Evolutionary conservation across 2,329 filamentous ascomycete genomes (phyloP).

Genomic region (Penicillium sp.): DNA sequence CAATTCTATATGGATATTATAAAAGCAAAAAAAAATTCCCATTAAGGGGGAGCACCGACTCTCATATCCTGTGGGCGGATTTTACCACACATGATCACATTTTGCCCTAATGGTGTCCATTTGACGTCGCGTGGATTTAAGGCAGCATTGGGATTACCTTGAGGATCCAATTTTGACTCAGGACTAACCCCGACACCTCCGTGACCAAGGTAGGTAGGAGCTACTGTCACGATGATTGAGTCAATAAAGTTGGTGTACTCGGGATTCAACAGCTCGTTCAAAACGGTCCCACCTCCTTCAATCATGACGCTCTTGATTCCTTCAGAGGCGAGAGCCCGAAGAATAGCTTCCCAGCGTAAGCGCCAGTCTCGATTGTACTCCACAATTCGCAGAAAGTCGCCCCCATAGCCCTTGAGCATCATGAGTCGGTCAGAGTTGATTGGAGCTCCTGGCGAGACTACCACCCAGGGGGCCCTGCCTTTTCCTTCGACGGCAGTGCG

Average conservation of each 20-base stretch:
- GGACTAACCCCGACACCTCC: slow-evolving; percentile 81
- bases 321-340: slow-evolving; percentile 58
- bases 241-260: slow-evolving; percentile 64
- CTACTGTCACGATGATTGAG: slow-evolving; percentile 83
- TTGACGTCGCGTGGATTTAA: slow-evolving; percentile 65
- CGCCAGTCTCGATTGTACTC: slow-evolving; percentile 44
- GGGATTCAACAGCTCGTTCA: slow-evolving; percentile 74
- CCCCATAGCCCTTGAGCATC: slow-evolving; percentile 48
- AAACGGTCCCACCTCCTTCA: slow-evolving; percentile 79
- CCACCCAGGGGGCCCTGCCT: slow-evolving; percentile 72
- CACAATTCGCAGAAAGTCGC: slow-evolving; percentile 45
- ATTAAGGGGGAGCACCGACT: neutral
- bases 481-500: slow-evolving; percentile 62
- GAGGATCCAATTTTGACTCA: slow-evolving; percentile 52
- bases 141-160: slow-evolving; percentile 58
- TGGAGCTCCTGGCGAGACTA: slow-evolving; percentile 54
- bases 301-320: slow-evolving; percentile 82
- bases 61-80: slow-evolving; percentile 34
- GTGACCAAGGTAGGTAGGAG: slow-evolving; percentile 83
- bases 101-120: slow-evolving; percentile 78
- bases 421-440: slow-evolving; percentile 49
- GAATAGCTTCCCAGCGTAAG: slow-evolving; percentile 65
- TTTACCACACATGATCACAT: slow-evolving; percentile 77
- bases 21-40: neutral
- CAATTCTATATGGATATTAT: neutral